phyloP scores from a whole-genome alignment of 2,329 filamentous ascomycete species.

The Ascochyta koolunga region DNA sequence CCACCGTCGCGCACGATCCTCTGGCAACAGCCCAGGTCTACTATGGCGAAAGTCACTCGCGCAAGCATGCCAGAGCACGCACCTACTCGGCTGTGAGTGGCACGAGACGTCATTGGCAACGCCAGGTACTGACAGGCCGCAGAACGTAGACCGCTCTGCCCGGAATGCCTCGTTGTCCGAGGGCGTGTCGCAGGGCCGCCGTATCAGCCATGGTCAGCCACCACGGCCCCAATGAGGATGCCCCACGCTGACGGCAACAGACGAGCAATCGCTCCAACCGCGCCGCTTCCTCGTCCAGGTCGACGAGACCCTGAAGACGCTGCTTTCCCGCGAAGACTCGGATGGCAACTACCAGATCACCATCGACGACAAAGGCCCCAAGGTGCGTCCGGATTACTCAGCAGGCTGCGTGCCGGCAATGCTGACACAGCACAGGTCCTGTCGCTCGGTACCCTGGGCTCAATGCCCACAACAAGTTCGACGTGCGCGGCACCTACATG shows the following conservation, averaged over 20 bases:
- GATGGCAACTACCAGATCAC: conserved; percentile 97
- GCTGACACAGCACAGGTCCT: conserved; percentile 65
- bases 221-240: not conserved
- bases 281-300: conserved; percentile 88
- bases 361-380: conserved; percentile 92
- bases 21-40: conserved; percentile 64
- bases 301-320: conserved; percentile 77
- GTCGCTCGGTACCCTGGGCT: conserved; percentile 81
- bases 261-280: conserved; percentile 72
- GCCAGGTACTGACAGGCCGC: conserved; percentile 16
- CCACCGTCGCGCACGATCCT: conserved; percentile 57
- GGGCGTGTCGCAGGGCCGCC: conserved; percentile 38
- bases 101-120: not conserved
- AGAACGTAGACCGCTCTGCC: conserved; percentile 40
- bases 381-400: conserved; percentile 60
- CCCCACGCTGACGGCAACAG: conserved; percentile 53
- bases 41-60: conserved; percentile 60
- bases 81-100: conserved; percentile 62
- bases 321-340: conserved; percentile 87
- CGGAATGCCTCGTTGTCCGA: conserved; percentile 39
- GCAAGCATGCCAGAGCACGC: conserved; percentile 56
- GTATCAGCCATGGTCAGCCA: conserved; percentile 47
- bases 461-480: conserved; percentile 83
- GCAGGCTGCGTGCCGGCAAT: not conserved
- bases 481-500: conserved; percentile 96